Base-by-base conservation (phyloP, 768 basidiomycete genomes). In the Neoboletus brunneissimus region DNA sequence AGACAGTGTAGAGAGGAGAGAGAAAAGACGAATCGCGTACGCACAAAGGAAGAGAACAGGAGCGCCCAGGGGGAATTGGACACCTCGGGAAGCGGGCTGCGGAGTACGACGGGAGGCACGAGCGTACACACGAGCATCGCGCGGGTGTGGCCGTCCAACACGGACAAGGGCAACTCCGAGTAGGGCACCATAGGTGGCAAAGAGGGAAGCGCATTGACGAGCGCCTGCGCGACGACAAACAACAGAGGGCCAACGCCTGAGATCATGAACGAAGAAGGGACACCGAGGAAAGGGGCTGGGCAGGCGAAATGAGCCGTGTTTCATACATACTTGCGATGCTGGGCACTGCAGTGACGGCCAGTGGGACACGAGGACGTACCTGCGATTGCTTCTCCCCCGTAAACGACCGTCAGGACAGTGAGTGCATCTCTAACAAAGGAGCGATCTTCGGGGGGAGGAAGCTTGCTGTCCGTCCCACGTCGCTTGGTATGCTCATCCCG, bases 201-300 rank as follows among this genome's bases (percentile, higher is more conserved):
- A 13, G 3, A 29, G 63, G 91, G 91, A 7, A 92, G 69, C 37
- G 74, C 66, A 25, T 86, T 80, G 25, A 89, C 79, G 47, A 87
- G 63, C 13, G 81, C 82, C 70, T 91, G 91, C 0, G 78, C 72
- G 15, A 70, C 66, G 11, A 79, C 71, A 70, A 88, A 93, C 27
- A 94, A 75, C 1, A 79, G 18, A 38, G 3, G n/a, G 8, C 83
- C 77, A 9, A 81, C 77, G 2, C 87, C 86, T 1, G 87, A 88
- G n/a, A 84, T 58, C 79, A 94, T 82, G 75, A 94, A 94, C 10
- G 91, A 92, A 0, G 90, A 84, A 1, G 89, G 79, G 29, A 81
- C 62, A 4, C 86, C 80, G 52, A n/a, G n/a, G 31, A 85, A 5
- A 5, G 25, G 25, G 25, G 25, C 25, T 25, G 25, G 25, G 25